These are phyloP conservation scores for Millerozyma miso DNA, from an alignment of 805 yeast species.

Conservation along the genomic window DNA sequence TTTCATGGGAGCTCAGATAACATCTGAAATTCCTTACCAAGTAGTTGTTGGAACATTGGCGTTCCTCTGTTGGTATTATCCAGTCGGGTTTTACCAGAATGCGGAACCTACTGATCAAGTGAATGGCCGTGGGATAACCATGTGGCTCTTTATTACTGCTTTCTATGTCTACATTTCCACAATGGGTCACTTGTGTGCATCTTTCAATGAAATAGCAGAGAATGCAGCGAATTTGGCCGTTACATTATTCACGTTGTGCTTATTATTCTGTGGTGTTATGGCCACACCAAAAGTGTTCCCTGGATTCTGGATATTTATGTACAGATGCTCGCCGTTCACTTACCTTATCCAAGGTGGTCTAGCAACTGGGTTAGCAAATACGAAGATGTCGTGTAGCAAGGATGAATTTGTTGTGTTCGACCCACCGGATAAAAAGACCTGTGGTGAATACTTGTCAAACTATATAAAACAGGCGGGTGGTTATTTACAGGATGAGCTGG, in stretches of 20 bases:
- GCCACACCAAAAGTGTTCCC: slow-evolving; percentile 60
- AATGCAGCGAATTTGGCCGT: slow-evolving; percentile 61
- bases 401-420: slow-evolving; percentile 24
- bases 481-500: slow-evolving; percentile 51
- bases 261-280: slow-evolving; percentile 67
- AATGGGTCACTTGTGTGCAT: slow-evolving; percentile 26
- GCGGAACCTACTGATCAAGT: slow-evolving; percentile 40
- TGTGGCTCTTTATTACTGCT: slow-evolving; percentile 30
- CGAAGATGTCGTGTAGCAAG: slow-evolving; percentile 38
- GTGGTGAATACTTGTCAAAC: slow-evolving; percentile 48
- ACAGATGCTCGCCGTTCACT: slow-evolving; percentile 68
- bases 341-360: slow-evolving; percentile 61
- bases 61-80: slow-evolving; percentile 47
- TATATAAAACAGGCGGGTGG: slow-evolving; percentile 48
- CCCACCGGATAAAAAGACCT: slow-evolving; percentile 57
- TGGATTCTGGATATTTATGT: slow-evolving; percentile 83
- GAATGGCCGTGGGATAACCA: slow-evolving; percentile 25
- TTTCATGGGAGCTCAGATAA: slow-evolving; percentile 48
- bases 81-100: slow-evolving; percentile 25
- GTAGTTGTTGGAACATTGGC: slow-evolving; percentile 20
- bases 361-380: slow-evolving; percentile 41
- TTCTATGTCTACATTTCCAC: slow-evolving; percentile 54
- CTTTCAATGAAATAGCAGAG: slow-evolving; percentile 47
- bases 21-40: slow-evolving; percentile 60
- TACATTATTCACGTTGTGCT: slow-evolving; percentile 51